Conservation (phyloP, 257 asterid genomes). For the Coffea eugenioides region DNA sequence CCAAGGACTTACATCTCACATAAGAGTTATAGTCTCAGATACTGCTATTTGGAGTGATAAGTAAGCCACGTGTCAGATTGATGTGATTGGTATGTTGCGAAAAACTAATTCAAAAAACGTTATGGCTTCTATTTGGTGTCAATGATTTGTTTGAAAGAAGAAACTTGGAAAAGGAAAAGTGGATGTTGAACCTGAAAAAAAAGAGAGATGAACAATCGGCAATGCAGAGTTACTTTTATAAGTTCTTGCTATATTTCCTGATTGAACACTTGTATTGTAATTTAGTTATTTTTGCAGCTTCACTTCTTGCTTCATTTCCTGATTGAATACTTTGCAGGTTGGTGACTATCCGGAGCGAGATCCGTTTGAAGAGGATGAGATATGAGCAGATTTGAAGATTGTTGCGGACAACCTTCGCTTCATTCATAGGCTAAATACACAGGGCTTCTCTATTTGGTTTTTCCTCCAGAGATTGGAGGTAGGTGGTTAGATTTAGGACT, state of each 20-base stretch:
- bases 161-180: not conserved
- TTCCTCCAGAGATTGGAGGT: not conserved
- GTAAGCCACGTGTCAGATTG: not conserved
- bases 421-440: not conserved
- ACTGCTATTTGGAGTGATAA: too few species aligned
- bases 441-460: not conserved
- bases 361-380: conserved; percentile 89
- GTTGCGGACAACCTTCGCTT: not conserved
- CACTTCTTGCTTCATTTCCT: not conserved
- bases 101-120: not conserved
- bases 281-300: not conserved
- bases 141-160: not conserved
- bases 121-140: too few species aligned
- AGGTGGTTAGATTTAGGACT: not conserved
- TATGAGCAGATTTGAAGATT: conserved; percentile 28
- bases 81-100: not conserved
- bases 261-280: not conserved
- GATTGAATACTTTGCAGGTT: conserved; percentile 44
- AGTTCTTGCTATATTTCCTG: too few species aligned
- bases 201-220: not conserved
- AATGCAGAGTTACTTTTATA: too few species aligned
- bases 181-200: not conserved
- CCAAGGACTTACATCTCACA: too few species aligned
- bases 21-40: too few species aligned
- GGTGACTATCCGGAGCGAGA: conserved; percentile 90